Evolutionary conservation across 192 early-diverging fungal species (phyloP), one percentile per base, ranked within the genome.

Genomic region (Coemansia sp.): DNA sequence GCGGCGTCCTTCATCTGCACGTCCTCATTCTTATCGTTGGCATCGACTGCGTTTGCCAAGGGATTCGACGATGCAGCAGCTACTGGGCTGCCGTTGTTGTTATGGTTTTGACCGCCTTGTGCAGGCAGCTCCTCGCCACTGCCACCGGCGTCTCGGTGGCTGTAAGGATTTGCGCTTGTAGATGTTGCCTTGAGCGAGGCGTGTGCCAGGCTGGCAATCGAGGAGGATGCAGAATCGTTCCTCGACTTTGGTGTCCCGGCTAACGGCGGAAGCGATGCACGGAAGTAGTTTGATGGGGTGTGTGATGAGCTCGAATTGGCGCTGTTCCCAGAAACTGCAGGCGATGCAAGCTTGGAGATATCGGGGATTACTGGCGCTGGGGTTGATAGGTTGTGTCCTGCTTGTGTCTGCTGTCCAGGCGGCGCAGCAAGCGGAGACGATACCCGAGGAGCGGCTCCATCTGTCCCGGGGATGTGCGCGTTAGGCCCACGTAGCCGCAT

Each of bases 241-340:
- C 20, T 43, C 15, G 71, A 69, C 21, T 61, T 55, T 10, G 67
- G 66, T 26, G 77, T 61, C 14, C 67, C 72, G 5, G 70, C 53
- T 24, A 84, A 74, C 38, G 82, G 77, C 11, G 82, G 76, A 59
- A 80, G 70, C 56, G 73, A 65, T 2, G 70, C 74, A 35, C 82
- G 77, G 65, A 84, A 80, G 63, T 80, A 77, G 77, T 80, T 84
- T 26, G 73, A 72, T 5, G 82, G 77, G 24, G 74, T 79, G 59
- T 69, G 72, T 8, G 71, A 62, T 20, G 79, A 75, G 12, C 58
- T 67, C 38, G 36, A 51, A 41, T 44, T 5, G 10, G 16, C 16
- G 62, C 41, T 64, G 62, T 59, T 34, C n/a, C 60, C 46, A 62
- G 52, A 23, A 18, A 70, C 61, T 18, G 59, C 62, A 14, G 60